Evolutionary conservation across 257 asterid species (phyloP).

Genomic region (Rubia yunnanensis): DNA sequence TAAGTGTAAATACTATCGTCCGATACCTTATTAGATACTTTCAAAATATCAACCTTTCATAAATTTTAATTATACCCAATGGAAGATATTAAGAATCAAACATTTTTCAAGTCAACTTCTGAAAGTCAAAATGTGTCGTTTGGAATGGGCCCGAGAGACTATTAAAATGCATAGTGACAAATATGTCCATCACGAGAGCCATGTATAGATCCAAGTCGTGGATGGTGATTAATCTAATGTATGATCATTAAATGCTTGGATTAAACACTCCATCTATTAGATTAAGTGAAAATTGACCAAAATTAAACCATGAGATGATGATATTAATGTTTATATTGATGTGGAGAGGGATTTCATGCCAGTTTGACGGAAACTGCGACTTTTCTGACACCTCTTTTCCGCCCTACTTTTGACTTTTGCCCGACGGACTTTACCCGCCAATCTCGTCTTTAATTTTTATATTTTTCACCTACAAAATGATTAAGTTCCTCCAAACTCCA

Average conservation of each 20-base stretch:
- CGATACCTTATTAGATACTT: no score
- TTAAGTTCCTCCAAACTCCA: no score
- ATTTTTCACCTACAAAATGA: no score
- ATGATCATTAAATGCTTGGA: neutral
- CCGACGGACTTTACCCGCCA: neutral
- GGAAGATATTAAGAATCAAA: no score
- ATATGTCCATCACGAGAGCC: neutral
- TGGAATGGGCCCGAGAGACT: no score
- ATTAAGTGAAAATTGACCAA: neutral
- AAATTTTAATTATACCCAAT: no score
- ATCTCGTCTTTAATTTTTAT: neutral
- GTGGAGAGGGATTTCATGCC: neutral
- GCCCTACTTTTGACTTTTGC: conserved; percentile 4
- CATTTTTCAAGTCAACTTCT: no score
- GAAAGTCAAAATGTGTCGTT: no score
- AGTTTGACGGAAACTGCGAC: neutral
- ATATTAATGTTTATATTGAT: neutral
- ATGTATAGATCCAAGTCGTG: neutral
- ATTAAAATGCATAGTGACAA: no score
- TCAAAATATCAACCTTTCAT: no score
- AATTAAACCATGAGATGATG: neutral
- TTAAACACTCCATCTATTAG: neutral
- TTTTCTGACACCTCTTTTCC: neutral
- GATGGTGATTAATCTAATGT: neutral
- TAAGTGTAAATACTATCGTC: no score